phyloP scores from a whole-genome alignment of 805 yeast species.

The Dipodascopsis uninucleata region DNA sequence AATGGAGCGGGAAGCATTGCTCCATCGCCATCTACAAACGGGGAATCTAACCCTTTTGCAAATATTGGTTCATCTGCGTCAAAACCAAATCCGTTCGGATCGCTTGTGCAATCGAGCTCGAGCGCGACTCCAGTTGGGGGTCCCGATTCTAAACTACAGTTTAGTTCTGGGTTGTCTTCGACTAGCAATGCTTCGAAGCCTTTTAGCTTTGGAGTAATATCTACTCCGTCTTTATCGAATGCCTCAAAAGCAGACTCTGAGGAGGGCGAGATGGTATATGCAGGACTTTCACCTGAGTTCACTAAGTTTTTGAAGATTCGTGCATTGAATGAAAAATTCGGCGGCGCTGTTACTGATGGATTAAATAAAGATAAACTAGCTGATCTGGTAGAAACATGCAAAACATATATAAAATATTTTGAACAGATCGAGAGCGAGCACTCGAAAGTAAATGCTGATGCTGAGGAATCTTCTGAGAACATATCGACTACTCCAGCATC shows the following conservation, averaged over 20 bases:
- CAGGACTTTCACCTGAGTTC: constrained; percentile 17
- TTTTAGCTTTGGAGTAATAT: neutral
- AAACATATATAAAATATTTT: constrained; percentile 17
- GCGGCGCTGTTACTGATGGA: constrained; percentile 9
- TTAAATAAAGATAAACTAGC: constrained; percentile 25
- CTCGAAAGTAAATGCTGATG: constrained; percentile 13
- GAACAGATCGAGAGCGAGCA: constrained; percentile 12
- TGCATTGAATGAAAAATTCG: constrained; percentile 26
- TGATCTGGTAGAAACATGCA: constrained; percentile 14
- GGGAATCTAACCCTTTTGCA: neutral
- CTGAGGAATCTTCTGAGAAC: constrained; percentile 14
- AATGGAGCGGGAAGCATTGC: neutral
- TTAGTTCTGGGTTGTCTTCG: neutral
- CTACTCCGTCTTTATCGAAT: neutral
- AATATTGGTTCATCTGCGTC: neutral
- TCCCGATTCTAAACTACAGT: neutral
- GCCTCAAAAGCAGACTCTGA: constrained; percentile 3
- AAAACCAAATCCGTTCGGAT: neutral
- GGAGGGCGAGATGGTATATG: constrained; percentile 1
- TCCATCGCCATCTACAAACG: neutral
- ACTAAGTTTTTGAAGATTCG: constrained; percentile 27
- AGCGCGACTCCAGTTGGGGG: neutral
- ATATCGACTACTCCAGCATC: neutral
- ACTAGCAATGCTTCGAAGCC: neutral
- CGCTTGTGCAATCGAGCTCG: neutral